Percentiles rank a stretch among this genome's conserved stretches.
Evolutionary conservation across 2,329 filamentous ascomycete genomes (phyloP).

Genomic region (Penicillium expansum): DNA sequence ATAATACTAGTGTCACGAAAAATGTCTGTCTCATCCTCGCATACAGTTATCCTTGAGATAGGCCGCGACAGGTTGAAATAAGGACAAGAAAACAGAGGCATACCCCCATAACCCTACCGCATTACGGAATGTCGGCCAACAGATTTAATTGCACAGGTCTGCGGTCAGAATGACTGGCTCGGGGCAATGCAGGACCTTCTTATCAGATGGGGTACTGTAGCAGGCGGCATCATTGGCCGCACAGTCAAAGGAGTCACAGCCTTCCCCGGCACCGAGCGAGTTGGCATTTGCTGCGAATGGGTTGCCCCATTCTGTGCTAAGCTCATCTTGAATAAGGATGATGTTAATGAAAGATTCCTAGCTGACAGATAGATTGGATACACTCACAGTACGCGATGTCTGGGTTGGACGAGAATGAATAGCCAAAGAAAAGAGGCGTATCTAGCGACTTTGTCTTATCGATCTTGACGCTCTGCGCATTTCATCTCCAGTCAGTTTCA

Average conservation of each 20-base stretch:
- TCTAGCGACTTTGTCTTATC: slow-evolving; percentile 29
- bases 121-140: slow-evolving; percentile 3
- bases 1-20: not conserved
- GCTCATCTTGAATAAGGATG: slow-evolving; percentile 17
- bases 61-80: slow-evolving; percentile 2
- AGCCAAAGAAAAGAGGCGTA: slow-evolving; percentile 28
- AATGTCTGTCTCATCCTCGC: slow-evolving; percentile 1
- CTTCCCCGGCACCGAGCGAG: slow-evolving; percentile 26
- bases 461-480: slow-evolving; percentile 25
- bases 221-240: slow-evolving; percentile 24
- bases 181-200: slow-evolving; percentile 28
- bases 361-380: slow-evolving; percentile 2
- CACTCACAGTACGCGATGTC: slow-evolving; percentile 27
- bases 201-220: slow-evolving; percentile 25
- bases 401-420: slow-evolving; percentile 25
- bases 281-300: slow-evolving; percentile 24
- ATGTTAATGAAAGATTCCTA: slow-evolving; percentile 10
- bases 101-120: slow-evolving; percentile 4
- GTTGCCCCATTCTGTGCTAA: slow-evolving; percentile 27
- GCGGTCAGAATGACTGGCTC: slow-evolving; percentile 24
- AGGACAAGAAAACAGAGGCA: slow-evolving; percentile 6
- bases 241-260: slow-evolving; percentile 26
- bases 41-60: not conserved
- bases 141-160: slow-evolving; percentile 20
- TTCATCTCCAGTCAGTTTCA: slow-evolving; percentile 13